Conservation (phyloP, 768 basidiomycete genomes). For the Termitomyces sp. region DNA sequence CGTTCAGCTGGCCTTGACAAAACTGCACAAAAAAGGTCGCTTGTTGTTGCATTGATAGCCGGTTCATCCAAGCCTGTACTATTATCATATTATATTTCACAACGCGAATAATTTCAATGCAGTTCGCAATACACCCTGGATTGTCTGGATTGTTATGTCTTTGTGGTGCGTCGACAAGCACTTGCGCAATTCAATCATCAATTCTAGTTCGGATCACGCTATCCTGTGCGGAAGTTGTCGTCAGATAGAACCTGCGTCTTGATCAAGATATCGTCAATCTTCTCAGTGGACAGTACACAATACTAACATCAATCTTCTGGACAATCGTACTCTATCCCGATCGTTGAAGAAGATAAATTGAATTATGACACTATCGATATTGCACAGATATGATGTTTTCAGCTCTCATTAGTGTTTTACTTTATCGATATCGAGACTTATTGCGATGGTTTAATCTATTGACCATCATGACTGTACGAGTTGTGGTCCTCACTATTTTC, state of each 20-base stretch:
- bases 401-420: constrained; percentile 18
- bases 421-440: constrained; percentile 21
- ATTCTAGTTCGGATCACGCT: constrained; percentile 18
- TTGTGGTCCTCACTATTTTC: constrained; percentile 21
- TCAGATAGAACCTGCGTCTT: constrained; percentile 24
- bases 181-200: neutral
- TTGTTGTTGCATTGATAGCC: constrained; percentile 10
- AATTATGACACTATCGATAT: too few species aligned
- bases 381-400: neutral
- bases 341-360: constrained; percentile 20
- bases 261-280: constrained; percentile 13
- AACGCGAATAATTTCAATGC: neutral
- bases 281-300: neutral
- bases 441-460: too few species aligned
- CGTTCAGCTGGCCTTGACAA: constrained; percentile 19
- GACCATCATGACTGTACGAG: too few species aligned
- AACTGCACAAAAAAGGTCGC: constrained; percentile 15
- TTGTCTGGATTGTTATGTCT: constrained; percentile 20
- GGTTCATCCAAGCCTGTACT: neutral
- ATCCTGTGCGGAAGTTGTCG: constrained; percentile 16
- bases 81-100: too few species aligned
- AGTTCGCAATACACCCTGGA: constrained; percentile 24
- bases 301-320: constrained; percentile 15
- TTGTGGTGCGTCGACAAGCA: constrained; percentile 16
- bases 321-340: constrained; percentile 17